Percentiles rank a stretch among this genome's conserved stretches.
Conservation (phyloP, 495 filamentous ascomycete genomes). For the Paragyromitra xinjiangensis region DNA sequence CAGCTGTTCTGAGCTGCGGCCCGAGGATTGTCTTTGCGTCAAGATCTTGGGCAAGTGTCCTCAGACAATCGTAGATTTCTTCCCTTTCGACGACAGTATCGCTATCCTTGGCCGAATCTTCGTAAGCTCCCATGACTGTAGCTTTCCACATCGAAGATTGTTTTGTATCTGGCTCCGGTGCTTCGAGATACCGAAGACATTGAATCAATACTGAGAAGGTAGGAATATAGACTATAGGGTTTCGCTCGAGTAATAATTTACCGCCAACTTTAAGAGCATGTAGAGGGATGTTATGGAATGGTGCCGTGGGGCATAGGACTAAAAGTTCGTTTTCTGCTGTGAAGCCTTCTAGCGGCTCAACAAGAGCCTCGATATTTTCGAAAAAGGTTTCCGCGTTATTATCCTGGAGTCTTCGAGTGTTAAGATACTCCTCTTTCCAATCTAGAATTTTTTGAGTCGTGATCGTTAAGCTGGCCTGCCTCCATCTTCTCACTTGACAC, state of each 20-base stretch:
- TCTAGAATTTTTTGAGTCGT: no score
- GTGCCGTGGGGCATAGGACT: constrained; percentile 19
- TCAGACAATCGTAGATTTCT: constrained; percentile 5
- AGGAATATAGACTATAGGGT: constrained; percentile 15
- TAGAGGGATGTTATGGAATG: constrained; percentile 28
- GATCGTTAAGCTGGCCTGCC: not conserved
- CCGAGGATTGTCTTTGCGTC: not conserved
- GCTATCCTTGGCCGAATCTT: not conserved
- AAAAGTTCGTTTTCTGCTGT: constrained; percentile 30
- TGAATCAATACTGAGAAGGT: not conserved
- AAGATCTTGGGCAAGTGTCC: not conserved
- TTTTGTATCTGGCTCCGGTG: not conserved
- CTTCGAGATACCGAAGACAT: constrained; percentile 5
- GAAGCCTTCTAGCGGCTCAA: constrained; percentile 5
- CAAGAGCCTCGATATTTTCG: not conserved
- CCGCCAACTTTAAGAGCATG: constrained; percentile 27
- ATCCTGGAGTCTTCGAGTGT: no score
- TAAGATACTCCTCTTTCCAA: no score
- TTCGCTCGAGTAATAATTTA: constrained; percentile 14
- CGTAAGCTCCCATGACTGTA: constrained; percentile 16
- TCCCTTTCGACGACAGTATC: not conserved
- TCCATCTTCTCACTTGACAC: not conserved
- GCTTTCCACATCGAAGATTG: not conserved
- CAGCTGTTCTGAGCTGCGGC: not conserved
- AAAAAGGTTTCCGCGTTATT: no score